Evolutionary conservation across 805 yeast genomes (phyloP), one percentile per base, ranked within the genome.

Genomic region (Osmozyma mogii): DNA sequence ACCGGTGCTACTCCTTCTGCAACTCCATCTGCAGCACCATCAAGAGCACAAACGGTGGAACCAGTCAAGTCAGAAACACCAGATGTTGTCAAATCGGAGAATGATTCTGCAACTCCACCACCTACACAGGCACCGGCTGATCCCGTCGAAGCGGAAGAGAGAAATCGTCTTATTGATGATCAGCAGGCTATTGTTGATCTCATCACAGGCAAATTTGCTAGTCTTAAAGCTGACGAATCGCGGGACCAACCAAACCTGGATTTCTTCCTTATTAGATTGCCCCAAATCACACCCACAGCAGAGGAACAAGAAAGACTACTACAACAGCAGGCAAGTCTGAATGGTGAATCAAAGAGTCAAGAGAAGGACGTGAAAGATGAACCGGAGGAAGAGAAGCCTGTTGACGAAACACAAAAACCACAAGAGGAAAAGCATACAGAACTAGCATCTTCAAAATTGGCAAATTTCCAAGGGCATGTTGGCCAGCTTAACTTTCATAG

Each of bases 401-500:
- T n/a, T n/a, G n/a, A n/a, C n/a, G n/a, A n/a, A n/a, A n/a, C n/a
- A n/a, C n/a, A n/a, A n/a, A n/a, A n/a, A n/a, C n/a, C n/a, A n/a
- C n/a, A n/a, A n/a, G n/a, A n/a, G n/a, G n/a, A n/a, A n/a, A n/a
- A n/a, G n/a, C n/a, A n/a, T n/a, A n/a, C n/a, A n/a, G n/a, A n/a
- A n/a, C n/a, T n/a, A n/a, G n/a, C n/a, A n/a, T n/a, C n/a, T n/a
- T n/a, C n/a, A n/a, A n/a, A n/a, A n/a, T n/a, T n/a, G n/a, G n/a
- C n/a, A 9, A 29, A 30, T 4, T 31, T 44, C 27, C 40, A 40
- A 7, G 96, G 96, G 1, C 64, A 64, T 31, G 65, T 85, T 22
- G 96, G 96, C 5, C 65, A 70, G 7, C 47, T 89, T 19, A 72
- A 89, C 32, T 64, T 78, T 26, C 96, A 88, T 52, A 72, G 78